Evolutionary conservation across 1,284 basidiomycete genomes (phyloP).

Genomic region (Trichosporon asahii): DNA sequence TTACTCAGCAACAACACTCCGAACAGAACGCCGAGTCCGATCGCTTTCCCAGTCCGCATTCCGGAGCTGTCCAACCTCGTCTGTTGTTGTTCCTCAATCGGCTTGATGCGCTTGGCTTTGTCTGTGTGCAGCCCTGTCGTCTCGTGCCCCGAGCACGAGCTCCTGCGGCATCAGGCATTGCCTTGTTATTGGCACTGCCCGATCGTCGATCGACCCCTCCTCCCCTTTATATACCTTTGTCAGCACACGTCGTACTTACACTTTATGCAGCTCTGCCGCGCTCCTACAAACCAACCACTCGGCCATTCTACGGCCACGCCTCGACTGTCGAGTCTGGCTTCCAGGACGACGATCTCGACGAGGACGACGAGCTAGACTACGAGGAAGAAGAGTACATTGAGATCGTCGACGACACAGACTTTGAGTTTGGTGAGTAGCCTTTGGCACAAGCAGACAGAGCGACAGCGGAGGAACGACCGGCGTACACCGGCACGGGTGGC

Average conservation of each 20-base stretch:
- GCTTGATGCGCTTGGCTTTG: background rate
- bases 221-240: background rate
- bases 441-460: background rate
- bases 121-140: background rate
- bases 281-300: slow-evolving; percentile 18
- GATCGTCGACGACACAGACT: slow-evolving; percentile 13
- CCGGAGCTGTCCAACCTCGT: background rate
- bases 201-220: background rate
- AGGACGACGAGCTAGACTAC: slow-evolving; percentile 24
- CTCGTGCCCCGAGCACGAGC: background rate
- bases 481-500: background rate
- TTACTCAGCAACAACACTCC: background rate
- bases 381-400: slow-evolving; percentile 31
- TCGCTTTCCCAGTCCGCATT: background rate
- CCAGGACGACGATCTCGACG: slow-evolving; percentile 29
- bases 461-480: background rate
- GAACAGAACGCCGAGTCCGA: background rate
- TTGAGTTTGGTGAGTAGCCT: slow-evolving; percentile 21
- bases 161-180: background rate
- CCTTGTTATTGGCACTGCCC: background rate
- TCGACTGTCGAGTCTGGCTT: slow-evolving; percentile 24
- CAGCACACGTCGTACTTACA: background rate
- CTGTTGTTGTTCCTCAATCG: background rate
- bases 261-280: slow-evolving; percentile 13
- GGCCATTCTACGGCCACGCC: slow-evolving; percentile 27